phyloP scores from a whole-genome alignment of 331 rosid species.

The Quercus lobata region DNA sequence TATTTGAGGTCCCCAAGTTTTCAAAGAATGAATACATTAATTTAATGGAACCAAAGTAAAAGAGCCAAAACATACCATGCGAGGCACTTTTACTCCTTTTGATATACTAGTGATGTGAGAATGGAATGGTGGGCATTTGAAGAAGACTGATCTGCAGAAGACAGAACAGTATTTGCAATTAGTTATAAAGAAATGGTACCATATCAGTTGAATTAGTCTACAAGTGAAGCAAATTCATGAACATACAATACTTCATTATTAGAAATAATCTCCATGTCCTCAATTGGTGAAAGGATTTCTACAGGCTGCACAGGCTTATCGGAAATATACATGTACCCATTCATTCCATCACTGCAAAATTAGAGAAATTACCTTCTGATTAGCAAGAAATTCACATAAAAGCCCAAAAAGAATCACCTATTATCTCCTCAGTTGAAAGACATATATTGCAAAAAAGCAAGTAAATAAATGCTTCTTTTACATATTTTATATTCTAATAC shows the following conservation, averaged over 20 bases:
- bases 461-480: too few species aligned
- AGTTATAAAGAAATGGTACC: neutral
- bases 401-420: neutral
- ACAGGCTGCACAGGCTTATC: conserved; percentile 11
- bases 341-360: conserved; percentile 27
- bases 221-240: neutral
- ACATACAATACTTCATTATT: conserved; percentile 24
- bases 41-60: neutral
- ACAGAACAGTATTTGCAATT: neutral
- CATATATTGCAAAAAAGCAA: too few species aligned
- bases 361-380: neutral
- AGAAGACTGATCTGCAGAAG: conserved; percentile 20
- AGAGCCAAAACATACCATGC: neutral
- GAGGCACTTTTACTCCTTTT: conserved; percentile 1
- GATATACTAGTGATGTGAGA: conserved; percentile 6
- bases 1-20: neutral
- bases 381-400: neutral
- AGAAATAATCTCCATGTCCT: conserved; percentile 14
- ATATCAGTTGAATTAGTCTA: neutral
- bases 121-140: conserved; percentile 12
- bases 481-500: too few species aligned
- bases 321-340: conserved; percentile 15
- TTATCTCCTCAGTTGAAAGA: too few species aligned
- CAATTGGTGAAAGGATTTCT: conserved; percentile 20
- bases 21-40: neutral